phyloP scores from a whole-genome alignment of 805 yeast species.

The Lipomyces starkeyi region DNA sequence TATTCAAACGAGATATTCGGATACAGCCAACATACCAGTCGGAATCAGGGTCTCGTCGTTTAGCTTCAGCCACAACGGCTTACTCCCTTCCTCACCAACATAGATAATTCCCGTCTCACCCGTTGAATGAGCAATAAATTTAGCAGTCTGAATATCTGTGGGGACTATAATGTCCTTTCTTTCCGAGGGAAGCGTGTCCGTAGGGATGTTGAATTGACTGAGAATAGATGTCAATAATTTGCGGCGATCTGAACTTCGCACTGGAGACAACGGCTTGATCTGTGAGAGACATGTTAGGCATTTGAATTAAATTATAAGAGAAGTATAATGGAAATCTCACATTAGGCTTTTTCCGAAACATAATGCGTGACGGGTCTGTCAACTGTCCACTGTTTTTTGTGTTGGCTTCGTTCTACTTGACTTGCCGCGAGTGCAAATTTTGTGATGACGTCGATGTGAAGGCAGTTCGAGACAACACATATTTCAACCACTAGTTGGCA shows the following conservation, averaged over 20 bases:
- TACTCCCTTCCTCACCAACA: constrained; percentile 57
- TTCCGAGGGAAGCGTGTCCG: constrained; percentile 49
- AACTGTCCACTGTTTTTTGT: too few species aligned
- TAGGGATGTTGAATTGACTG: constrained; percentile 49
- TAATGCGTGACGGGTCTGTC: constrained; percentile 34
- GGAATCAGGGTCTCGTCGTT: constrained; percentile 58
- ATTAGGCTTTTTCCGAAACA: constrained; percentile 62
- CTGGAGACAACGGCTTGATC: constrained; percentile 75
- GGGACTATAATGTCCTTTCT: constrained; percentile 56
- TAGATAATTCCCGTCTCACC: constrained; percentile 66
- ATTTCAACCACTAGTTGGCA: background rate
- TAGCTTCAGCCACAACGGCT: constrained; percentile 75
- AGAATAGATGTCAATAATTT: constrained; percentile 55
- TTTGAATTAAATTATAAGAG: background rate
- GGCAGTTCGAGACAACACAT: background rate
- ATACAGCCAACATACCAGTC: constrained; percentile 47
- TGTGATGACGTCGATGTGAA: background rate
- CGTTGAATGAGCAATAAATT: constrained; percentile 56
- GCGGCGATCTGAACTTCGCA: constrained; percentile 82
- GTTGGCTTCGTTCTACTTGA: background rate
- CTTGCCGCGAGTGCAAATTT: background rate
- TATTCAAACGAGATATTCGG: background rate
- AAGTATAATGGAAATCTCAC: constrained; percentile 37
- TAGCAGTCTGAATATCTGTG: constrained; percentile 63
- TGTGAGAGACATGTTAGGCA: constrained; percentile 38